Evolutionary conservation across 345 rosid species (phyloP).

Genomic region (Sonneratia alba): DNA sequence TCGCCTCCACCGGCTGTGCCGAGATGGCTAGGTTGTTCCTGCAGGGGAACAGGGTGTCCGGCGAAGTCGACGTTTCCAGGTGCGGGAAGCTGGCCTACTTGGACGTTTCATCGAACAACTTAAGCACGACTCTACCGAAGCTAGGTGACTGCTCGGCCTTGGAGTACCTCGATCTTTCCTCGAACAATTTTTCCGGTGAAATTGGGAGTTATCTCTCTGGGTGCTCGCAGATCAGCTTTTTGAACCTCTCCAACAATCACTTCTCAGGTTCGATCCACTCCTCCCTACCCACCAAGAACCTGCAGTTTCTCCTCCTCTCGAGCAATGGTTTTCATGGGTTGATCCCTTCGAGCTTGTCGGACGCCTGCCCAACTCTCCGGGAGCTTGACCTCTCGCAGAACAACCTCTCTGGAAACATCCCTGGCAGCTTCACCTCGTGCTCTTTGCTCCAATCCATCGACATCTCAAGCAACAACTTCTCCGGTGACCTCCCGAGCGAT

Average conservation of each 20-base stretch:
- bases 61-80: slow-evolving; percentile 53
- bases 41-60: slow-evolving; percentile 59
- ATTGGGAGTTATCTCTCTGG: slow-evolving; percentile 39
- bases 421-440: slow-evolving; percentile 52
- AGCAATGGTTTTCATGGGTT: slow-evolving; percentile 49
- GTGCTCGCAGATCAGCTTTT: slow-evolving; percentile 46
- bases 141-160: slow-evolving; percentile 60
- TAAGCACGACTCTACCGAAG: slow-evolving; percentile 39
- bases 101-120: slow-evolving; percentile 72
- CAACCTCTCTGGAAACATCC: slow-evolving; percentile 59
- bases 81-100: slow-evolving; percentile 50
- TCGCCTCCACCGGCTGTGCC: slow-evolving; percentile 52
- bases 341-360: slow-evolving; percentile 54
- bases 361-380: slow-evolving; percentile 57
- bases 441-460: slow-evolving; percentile 42
- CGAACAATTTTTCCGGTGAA: slow-evolving; percentile 57
- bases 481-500: slow-evolving; percentile 63
- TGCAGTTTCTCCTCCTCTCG: slow-evolving; percentile 47
- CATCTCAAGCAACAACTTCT: slow-evolving; percentile 51
- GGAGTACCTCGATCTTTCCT: slow-evolving; percentile 67
- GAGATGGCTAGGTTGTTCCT: slow-evolving; percentile 39
- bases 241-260: slow-evolving; percentile 57
- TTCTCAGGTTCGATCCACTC: slow-evolving; percentile 57
- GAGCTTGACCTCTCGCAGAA: slow-evolving; percentile 71
- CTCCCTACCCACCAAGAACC: slow-evolving; percentile 33